phyloP scores from a whole-genome alignment of 768 basidiomycete genomes.

The Auricularia sp. region DNA sequence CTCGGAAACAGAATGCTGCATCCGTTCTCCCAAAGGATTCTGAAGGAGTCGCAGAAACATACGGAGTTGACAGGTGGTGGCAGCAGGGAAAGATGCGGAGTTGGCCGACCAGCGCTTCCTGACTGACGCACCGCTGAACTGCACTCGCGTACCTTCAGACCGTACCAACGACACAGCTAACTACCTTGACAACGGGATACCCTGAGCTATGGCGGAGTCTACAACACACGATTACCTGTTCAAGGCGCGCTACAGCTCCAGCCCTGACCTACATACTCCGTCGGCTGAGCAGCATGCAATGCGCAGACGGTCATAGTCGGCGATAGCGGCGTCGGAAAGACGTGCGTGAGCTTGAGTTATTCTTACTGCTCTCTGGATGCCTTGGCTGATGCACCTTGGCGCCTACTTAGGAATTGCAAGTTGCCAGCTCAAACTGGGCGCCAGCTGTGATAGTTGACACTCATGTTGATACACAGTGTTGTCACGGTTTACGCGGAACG shows the following conservation, averaged over 20 bases:
- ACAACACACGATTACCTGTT: constrained; percentile 98
- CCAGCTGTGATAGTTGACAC: neutral
- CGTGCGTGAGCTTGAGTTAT: constrained; percentile 49
- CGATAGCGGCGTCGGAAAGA: constrained; percentile 98
- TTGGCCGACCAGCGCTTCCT: too few relatives aligned
- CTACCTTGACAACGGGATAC: too few relatives aligned
- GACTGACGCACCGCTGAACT: too few relatives aligned
- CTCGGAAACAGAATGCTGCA: too few relatives aligned
- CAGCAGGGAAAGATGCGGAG: too few relatives aligned
- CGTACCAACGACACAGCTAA: too few relatives aligned
- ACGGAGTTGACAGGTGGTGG: too few relatives aligned
- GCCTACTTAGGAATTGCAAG: neutral
- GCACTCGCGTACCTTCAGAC: too few relatives aligned
- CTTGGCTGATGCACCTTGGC: neutral
- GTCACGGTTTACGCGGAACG: constrained; percentile 98
- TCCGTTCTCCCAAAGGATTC: too few relatives aligned
- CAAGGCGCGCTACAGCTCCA: constrained; percentile 54
- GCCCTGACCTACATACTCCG: neutral
- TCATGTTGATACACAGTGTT: constrained; percentile 53
- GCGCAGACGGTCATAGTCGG: constrained; percentile 92
- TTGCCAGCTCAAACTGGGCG: neutral
- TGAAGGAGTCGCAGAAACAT: too few relatives aligned
- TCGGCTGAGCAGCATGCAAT: neutral
- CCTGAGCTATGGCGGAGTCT: constrained; percentile 64
- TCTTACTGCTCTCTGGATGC: constrained; percentile 32